Evolutionary conservation across 768 basidiomycete species (phyloP), one percentile per base, ranked within the genome.

Genomic region (Lentinula sp.): DNA sequence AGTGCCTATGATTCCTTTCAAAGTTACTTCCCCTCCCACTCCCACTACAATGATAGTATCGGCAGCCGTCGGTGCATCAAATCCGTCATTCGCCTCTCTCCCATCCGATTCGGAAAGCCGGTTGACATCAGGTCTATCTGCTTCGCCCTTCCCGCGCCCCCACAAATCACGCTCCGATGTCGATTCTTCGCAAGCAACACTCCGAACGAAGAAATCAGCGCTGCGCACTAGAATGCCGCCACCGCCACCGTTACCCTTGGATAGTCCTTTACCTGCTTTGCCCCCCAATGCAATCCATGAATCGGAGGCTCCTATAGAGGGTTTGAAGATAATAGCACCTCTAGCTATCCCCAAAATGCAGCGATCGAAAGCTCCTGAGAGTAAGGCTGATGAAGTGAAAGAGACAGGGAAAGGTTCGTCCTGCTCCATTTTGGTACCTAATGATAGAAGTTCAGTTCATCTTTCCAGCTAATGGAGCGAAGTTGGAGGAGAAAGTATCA

Each of bases 211-310:
- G 35, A 54, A 54, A 23, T 39, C 35, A 12, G 53, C 53, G 10
- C 18, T 54, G 4, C 33, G 53, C 9, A 39, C 53, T 8, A 54
- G 37, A 23, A 54, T 59, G 46, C 36, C 33, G 46, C 55, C 55
- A 20, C 55, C 55, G 20, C 55, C 55, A 28, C 55, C 55, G 5
- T 66, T 63, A 54, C 59, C 65, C 33, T 56, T 41, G 41, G 41
- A 56, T 7, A 56, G 39, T 33, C 55, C 55, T 41, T 43, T 56
- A 16, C 55, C 55, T 13, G 41, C 55, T 56, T 43, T 56, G 8
- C 55, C 55, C 20, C 4, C 39, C 4, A 18, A 23, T n/a, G 39
- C 37, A 18, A 20, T 55, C 28, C 18, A 33, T 6, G 10, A 9
- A 33, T 12, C 6, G 28, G 13, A 50, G 32, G 18, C 12, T 10